Base-by-base conservation (phyloP, 2,329 filamentous ascomycete species). In the Septoria petroselini region DNA sequence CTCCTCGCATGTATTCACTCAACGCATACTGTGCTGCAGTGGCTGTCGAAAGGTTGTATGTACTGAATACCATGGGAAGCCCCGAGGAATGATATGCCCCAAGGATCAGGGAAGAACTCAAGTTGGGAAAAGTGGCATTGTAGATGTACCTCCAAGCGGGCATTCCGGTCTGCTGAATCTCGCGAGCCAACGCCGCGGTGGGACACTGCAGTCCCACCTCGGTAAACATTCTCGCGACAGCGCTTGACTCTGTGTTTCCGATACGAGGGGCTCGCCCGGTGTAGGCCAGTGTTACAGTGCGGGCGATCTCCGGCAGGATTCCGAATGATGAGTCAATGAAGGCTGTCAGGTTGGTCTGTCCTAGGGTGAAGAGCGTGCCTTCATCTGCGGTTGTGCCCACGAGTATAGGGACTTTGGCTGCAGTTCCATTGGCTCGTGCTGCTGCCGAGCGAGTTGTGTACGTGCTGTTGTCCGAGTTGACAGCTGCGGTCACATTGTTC, bases 61-160 rank as follows among this genome's bases (percentile, higher is more conserved):
- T 72, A 2, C 69, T 71, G 55, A 73, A 70, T 18, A 68, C 52
- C 55, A 73, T 50, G 11, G 68, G 65, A n/a, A 70, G 58, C 43
- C 73, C 70, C 4, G 61, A 62, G 37, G 61, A 64, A 50, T 75
- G 72, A 43, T 71, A 75, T 1, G 71, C 71, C 3, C 71, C 71
- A 29, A 73, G 61, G 14, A 7, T 12, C 14, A 33, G 4, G 69
- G 71, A 74, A 2, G 61, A 48, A 11, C 65, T 63, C 11, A 73
- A 64, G 52, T 74, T 73, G n/a, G 68, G 59, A 54, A 71, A 74
- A 46, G 69, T 68, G 42, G 70, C 71, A 2, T 65, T 64, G 52
- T 71, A 72, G 40, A 42, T 9, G 14, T 18, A 27, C 5, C 11
- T 3, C 21, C 38, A 41, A n/a, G 18, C 38, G 14, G 38, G 38